A percentile compares a stretch with the other conserved stretches of the same genome.
phyloP scores from a whole-genome alignment of 345 rosid genomes.

The Geranium rotundifolium region DNA sequence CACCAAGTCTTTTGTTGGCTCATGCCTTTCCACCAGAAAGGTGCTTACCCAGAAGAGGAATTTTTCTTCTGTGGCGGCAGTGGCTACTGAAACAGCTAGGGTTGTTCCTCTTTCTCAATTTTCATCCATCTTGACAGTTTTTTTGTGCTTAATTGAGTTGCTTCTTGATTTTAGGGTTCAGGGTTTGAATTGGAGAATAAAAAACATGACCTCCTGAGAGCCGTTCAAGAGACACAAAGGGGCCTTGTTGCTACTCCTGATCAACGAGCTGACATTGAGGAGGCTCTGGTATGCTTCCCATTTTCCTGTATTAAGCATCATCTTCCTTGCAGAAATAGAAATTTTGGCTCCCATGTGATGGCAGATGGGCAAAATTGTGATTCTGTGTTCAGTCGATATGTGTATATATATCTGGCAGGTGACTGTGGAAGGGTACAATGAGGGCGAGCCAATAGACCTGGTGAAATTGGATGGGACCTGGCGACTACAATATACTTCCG shows the following conservation, averaged over 20 bases:
- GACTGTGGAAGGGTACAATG: conserved; percentile 49
- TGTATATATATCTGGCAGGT: conserved; percentile 33
- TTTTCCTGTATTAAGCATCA: background rate
- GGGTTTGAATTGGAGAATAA: conserved; percentile 52
- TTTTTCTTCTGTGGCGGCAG: conserved; percentile 28
- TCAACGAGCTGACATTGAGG: conserved; percentile 71
- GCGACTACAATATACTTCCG: conserved; percentile 92
- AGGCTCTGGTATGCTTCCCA: conserved; percentile 48
- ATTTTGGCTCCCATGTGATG: background rate
- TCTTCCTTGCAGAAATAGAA: background rate
- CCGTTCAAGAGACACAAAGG: conserved; percentile 62
- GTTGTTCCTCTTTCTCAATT: background rate
- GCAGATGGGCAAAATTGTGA: conserved; percentile 1
- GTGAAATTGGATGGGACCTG: conserved; percentile 79
- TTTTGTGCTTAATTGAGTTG: background rate
- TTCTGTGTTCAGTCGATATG: background rate
- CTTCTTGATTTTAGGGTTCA: conserved; percentile 29
- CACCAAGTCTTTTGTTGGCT: conserved; percentile 13
- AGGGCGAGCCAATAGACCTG: conserved; percentile 59
- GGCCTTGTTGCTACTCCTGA: conserved; percentile 56
- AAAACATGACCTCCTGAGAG: conserved; percentile 57
- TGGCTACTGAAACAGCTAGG: conserved; percentile 23
- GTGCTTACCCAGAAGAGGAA: conserved; percentile 12
- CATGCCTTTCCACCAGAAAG: conserved; percentile 15
- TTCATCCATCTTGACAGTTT: background rate